A percentile compares a stretch with the other conserved stretches of the same genome.
Conservation (phyloP, 2,329 filamentous ascomycete species). For the Alternaria dauci region DNA sequence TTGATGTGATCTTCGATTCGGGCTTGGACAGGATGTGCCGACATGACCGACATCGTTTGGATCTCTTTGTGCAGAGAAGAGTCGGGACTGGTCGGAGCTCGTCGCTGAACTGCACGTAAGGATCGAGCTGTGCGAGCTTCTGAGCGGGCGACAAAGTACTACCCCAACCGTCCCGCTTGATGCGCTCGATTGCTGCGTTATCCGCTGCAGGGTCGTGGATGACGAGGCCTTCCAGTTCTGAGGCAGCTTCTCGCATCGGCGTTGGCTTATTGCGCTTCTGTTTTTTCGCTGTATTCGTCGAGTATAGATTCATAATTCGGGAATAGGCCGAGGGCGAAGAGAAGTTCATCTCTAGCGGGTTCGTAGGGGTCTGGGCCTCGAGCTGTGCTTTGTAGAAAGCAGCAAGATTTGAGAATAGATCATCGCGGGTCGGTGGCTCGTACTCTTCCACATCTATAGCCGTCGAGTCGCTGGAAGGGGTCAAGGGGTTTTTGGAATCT, state of each 20-base stretch:
- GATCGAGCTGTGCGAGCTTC: conserved; percentile 58
- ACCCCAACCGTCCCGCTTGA: conserved; percentile 70
- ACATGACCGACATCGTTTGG: conserved; percentile 90
- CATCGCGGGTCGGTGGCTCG: conserved; percentile 65
- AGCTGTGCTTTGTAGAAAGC: conserved; percentile 85
- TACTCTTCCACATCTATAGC: conserved; percentile 13
- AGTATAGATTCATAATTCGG: conserved; percentile 92
- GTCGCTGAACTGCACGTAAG: conserved; percentile 69
- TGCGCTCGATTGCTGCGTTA: conserved; percentile 63
- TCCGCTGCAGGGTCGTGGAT: conserved; percentile 68
- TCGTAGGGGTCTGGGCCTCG: conserved; percentile 62
- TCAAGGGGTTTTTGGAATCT: conserved; percentile 24
- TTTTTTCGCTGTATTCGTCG: conserved; percentile 62
- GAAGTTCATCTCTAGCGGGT: conserved; percentile 63
- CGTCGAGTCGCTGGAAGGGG: conserved; percentile 29
- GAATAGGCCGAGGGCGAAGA: conserved; percentile 82
- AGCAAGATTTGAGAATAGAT: conserved; percentile 77
- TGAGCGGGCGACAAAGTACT: conserved; percentile 66
- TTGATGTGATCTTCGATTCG: conserved; percentile 87
- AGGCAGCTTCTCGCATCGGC: conserved; percentile 81
- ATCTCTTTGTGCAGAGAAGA: conserved; percentile 87
- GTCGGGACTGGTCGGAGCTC: conserved; percentile 84
- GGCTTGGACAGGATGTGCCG: conserved; percentile 95
- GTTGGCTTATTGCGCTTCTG: conserved; percentile 69
- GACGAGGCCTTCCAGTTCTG: conserved; percentile 74